Evolutionary conservation across 1,284 basidiomycete species (phyloP).

Genomic region (Sporisorium reilianum): DNA sequence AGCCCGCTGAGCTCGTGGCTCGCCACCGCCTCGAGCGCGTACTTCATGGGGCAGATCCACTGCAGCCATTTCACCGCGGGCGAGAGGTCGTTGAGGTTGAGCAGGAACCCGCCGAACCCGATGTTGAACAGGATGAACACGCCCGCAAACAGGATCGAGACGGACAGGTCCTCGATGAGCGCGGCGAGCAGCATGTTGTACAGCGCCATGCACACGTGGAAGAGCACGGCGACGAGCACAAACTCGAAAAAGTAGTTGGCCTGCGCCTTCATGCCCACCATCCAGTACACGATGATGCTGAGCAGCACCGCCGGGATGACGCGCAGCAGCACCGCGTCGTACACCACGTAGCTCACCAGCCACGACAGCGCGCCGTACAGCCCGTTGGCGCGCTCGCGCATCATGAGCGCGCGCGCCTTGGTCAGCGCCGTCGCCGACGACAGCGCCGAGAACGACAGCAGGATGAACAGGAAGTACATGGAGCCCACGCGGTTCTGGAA

Average conservation of each 20-base stretch:
- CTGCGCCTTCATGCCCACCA: conserved; percentile 55
- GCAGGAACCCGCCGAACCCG: conserved; percentile 58
- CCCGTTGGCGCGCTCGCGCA: conserved; percentile 59
- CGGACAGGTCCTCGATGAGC: conserved; percentile 48
- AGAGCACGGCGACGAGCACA: conserved; percentile 54
- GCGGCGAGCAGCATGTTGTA: conserved; percentile 57
- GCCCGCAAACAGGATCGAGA: conserved; percentile 49
- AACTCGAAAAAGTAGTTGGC: conserved; percentile 58
- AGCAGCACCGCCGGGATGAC: conserved; percentile 43
- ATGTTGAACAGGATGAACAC: conserved; percentile 60
- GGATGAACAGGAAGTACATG: conserved; percentile 60
- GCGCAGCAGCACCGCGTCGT: conserved; percentile 53
- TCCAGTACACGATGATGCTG: conserved; percentile 54
- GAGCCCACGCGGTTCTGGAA: conserved; percentile 61
- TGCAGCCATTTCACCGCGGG: conserved; percentile 54
- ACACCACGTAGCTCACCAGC: conserved; percentile 52
- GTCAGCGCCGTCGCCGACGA: conserved; percentile 44
- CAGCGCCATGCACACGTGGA: conserved; percentile 47
- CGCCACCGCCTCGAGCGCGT: conserved; percentile 59
- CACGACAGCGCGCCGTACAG: conserved; percentile 52
- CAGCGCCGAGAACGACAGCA: conserved; percentile 50
- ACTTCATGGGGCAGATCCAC: conserved; percentile 59
- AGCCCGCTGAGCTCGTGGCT: conserved; percentile 50
- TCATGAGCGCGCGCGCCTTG: conserved; percentile 50
- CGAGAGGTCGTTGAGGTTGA: conserved; percentile 53